Evolutionary conservation across 2,329 filamentous ascomycete species (phyloP), one percentile per base, ranked within the genome.

Genomic region (Colletotrichum noveboracense): DNA sequence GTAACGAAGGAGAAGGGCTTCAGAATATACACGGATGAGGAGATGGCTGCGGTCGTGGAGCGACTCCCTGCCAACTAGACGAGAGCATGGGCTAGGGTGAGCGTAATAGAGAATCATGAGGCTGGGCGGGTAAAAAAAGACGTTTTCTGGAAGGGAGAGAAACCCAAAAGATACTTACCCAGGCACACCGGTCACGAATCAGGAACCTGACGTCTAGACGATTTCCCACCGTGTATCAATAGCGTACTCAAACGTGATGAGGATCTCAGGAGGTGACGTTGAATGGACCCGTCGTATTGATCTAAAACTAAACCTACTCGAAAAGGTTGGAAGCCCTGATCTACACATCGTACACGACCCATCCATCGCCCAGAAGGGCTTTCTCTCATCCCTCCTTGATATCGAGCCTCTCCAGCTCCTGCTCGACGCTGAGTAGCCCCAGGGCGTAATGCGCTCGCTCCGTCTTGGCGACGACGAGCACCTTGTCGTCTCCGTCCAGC

Each of bases 1-100:
- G 97, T 99, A 74, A 99, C 97, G 78, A 98, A 96, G 90, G 96
- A 98, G 79, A 96, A 95, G 87, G 97, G 97, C 72, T 99, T 99
- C 91, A 94, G 95, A 88, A 98, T 99, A 92, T 99, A 99, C 90
- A 94, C 93, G 74, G 97, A 99, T 82, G 95, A 96, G 83, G 96
- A 98, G 89, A 99, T 99, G 97, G 95, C 95, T 76, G 91, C 92
- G 61, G 96, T 98, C 76, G 97, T 99, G 76, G 94, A 94, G 84
- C 93, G 96, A 84, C 91, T 97, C 84, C 92, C 92, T 32, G 90
- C 91, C 73, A 93, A 93, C 85, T 93, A 87, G 80, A 70, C 12
- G 34, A 18, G 30, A 24, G 67, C 43, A 38, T 6, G 18, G 48
- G 34, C n/a, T 48, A 13, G 13, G 30, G 43, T 36, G 30, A 52